Percentiles rank a stretch among this genome's conserved stretches.
Evolutionary conservation across 208 protist species (phyloP).

Genomic region (Phytomonas serpens): DNA sequence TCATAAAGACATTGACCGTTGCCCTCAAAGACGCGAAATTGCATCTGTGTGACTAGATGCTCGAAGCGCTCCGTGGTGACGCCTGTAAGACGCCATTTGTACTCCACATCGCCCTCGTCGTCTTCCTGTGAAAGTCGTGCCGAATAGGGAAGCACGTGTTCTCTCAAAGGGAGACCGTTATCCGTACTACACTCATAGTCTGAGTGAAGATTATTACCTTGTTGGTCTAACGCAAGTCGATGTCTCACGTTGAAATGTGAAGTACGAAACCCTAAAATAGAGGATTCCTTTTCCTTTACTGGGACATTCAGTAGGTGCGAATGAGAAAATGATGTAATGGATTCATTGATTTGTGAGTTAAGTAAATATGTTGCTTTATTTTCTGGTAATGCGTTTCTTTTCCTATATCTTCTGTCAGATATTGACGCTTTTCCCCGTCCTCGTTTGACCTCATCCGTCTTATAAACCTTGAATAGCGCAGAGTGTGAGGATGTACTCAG

Average conservation of each 20-base stretch:
- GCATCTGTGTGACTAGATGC: slow-evolving; percentile 93
- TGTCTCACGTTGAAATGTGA: background rate
- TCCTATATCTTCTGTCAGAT: background rate
- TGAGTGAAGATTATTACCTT: background rate
- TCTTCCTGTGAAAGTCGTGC: slow-evolving; percentile 66
- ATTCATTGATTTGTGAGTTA: background rate
- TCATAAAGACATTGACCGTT: slow-evolving; percentile 92
- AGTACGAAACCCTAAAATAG: background rate
- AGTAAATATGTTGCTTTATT: background rate
- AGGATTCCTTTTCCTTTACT: background rate
- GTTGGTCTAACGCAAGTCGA: background rate
- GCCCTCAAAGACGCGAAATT: slow-evolving; percentile 90
- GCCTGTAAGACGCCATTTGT: slow-evolving; percentile 92
- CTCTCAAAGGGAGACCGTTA: background rate
- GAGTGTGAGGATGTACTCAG: background rate
- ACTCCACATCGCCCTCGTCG: slow-evolving; percentile 94
- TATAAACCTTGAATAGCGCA: background rate
- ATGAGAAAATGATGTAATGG: background rate
- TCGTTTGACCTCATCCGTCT: background rate
- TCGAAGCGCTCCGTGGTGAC: slow-evolving; percentile 75
- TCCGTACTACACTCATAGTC: background rate
- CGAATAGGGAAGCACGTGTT: background rate
- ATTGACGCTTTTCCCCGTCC: background rate
- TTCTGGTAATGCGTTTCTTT: background rate
- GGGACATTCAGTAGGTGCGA: background rate